phyloP scores from a whole-genome alignment of 2,329 filamentous ascomycete genomes.

The Fusarium piperis region DNA sequence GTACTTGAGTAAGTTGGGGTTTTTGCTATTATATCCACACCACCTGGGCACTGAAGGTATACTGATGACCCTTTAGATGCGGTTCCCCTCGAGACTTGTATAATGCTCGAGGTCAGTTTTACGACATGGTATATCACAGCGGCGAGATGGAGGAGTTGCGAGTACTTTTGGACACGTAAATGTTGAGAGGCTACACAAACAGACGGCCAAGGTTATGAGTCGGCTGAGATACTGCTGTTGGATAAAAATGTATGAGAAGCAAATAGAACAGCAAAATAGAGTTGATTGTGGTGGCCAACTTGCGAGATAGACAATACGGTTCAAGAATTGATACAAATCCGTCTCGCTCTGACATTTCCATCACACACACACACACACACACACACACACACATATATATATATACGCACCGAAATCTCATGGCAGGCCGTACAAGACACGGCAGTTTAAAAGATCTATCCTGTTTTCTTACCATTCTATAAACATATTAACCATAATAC shows the following conservation, averaged over 20 bases:
- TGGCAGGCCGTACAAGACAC: neutral
- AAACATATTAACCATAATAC: neutral
- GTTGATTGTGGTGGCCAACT: neutral
- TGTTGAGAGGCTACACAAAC: neutral
- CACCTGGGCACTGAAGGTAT: neutral
- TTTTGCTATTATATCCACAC: neutral
- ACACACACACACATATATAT: neutral
- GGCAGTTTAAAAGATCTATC: neutral
- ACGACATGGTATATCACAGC: constrained; percentile 65
- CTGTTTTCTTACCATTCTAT: neutral
- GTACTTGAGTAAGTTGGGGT: constrained; percentile 59
- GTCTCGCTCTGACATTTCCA: neutral
- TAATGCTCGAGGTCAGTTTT: constrained; percentile 56
- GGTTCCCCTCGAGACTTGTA: constrained; percentile 61
- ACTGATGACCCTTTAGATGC: constrained; percentile 43
- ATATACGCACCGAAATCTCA: neutral
- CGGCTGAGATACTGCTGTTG: neutral
- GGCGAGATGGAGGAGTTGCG: constrained; percentile 61
- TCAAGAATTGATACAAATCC: neutral
- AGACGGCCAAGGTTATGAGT: neutral
- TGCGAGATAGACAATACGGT: neutral
- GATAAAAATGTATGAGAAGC: neutral
- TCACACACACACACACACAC: neutral
- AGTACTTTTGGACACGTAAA: constrained; percentile 42
- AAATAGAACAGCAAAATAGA: neutral